Evolutionary conservation across 2,329 filamentous ascomycete species (phyloP).

Genomic region (Penicillium sp.): DNA sequence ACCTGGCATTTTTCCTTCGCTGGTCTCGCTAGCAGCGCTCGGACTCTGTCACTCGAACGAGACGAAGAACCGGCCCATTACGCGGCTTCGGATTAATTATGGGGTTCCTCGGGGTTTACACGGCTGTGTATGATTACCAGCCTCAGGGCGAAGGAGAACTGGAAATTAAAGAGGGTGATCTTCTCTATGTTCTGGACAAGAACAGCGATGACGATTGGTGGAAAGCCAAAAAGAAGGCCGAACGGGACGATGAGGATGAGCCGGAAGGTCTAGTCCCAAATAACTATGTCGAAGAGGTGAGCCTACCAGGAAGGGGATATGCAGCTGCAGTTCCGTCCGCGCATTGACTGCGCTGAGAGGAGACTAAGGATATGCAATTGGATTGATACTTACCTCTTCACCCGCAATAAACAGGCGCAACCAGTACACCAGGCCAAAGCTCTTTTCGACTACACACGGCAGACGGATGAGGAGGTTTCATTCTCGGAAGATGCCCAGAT

Average conservation of each 20-base stretch:
- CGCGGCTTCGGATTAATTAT: constrained; percentile 53
- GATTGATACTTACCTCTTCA: constrained; percentile 12
- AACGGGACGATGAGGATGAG: constrained; percentile 82
- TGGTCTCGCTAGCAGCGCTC: constrained; percentile 19
- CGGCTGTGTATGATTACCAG: constrained; percentile 88
- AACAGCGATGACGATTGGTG: constrained; percentile 83
- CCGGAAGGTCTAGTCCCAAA: constrained; percentile 87
- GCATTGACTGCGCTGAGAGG: background rate
- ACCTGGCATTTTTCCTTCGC: constrained; percentile 11
- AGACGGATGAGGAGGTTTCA: constrained; percentile 96
- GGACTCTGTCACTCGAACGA: constrained; percentile 5
- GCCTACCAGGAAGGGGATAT: background rate
- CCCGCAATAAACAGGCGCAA: constrained; percentile 57
- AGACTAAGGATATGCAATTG: background rate
- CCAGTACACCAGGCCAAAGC: constrained; percentile 75
- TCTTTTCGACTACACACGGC: constrained; percentile 96
- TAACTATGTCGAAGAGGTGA: constrained; percentile 93
- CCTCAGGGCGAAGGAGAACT: constrained; percentile 87
- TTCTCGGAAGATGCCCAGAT: constrained; percentile 87
- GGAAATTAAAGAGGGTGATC: constrained; percentile 79
- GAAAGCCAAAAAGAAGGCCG: constrained; percentile 91
- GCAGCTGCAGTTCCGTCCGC: background rate
- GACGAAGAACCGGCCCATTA: constrained; percentile 2
- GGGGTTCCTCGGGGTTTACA: constrained; percentile 91
- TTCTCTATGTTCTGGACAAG: constrained; percentile 88